A percentile compares a stretch with the other conserved stretches of the same genome.
Evolutionary conservation across 2,329 filamentous ascomycete genomes (phyloP).

Genomic region (Aspergillus fructus): DNA sequence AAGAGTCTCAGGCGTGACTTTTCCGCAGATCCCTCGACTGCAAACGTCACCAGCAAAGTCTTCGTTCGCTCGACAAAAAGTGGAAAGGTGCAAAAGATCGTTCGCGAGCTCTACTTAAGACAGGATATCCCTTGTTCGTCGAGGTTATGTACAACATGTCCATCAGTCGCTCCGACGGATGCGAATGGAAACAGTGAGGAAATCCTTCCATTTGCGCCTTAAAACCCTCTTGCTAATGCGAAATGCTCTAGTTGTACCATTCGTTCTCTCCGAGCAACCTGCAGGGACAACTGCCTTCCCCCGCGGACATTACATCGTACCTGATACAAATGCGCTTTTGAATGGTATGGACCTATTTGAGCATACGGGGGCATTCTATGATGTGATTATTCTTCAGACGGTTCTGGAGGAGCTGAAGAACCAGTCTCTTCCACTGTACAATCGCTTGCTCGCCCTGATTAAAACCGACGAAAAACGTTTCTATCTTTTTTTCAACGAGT

Average conservation of each 20-base stretch:
- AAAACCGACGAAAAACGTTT: constrained; percentile 97
- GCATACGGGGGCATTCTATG: constrained; percentile 85
- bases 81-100: constrained; percentile 98
- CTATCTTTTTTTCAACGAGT: constrained; percentile 99
- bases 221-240: constrained; percentile 20
- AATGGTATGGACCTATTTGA: constrained; percentile 98
- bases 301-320: constrained; percentile 88
- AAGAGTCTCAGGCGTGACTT: constrained; percentile 62
- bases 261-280: constrained; percentile 85
- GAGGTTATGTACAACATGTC: constrained; percentile 75
- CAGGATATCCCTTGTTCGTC: constrained; percentile 98
- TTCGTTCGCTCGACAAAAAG: constrained; percentile 93
- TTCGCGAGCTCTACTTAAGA: constrained; percentile 91
- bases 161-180: constrained; percentile 72
- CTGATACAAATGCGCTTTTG: constrained; percentile 93
- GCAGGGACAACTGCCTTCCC: constrained; percentile 79
- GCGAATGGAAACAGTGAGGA: constrained; percentile 70
- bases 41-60: constrained; percentile 89
- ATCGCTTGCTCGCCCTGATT: constrained; percentile 83
- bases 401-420: constrained; percentile 96
- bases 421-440: constrained; percentile 89
- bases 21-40: constrained; percentile 54
- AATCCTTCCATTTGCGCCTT: neutral
- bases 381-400: constrained; percentile 94
- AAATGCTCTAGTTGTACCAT: constrained; percentile 63